These are phyloP conservation scores for Fusarium chlamydosporum DNA, from an alignment of 2,329 filamentous ascomycete genomes.

Conservation along the genomic window DNA sequence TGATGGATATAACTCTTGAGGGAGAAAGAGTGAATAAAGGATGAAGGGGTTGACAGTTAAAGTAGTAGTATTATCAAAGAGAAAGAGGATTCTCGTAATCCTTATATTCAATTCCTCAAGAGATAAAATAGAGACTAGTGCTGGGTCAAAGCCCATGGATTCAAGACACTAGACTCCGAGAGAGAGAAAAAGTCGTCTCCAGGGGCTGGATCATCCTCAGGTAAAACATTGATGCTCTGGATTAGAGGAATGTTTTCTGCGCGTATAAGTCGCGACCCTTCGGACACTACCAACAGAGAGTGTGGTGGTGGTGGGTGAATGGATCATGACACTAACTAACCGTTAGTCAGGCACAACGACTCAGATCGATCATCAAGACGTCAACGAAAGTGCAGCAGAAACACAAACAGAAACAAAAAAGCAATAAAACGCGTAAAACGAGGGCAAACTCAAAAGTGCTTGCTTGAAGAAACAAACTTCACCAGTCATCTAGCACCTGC, in stretches of 20 bases:
- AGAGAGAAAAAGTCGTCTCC: conserved; percentile 22
- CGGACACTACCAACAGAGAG: not conserved
- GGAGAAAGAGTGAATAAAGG: conserved; percentile 9
- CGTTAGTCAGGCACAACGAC: conserved; percentile 41
- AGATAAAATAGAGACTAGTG: conserved; percentile 22
- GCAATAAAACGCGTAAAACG: conserved; percentile 22
- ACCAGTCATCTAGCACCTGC: conserved; percentile 7
- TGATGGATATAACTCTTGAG: conserved; percentile 24
- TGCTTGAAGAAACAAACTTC: conserved; percentile 28
- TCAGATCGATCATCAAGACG: conserved; percentile 33
- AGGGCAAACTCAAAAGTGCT: conserved; percentile 6
- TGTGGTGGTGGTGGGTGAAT: not conserved
- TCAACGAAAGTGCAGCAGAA: conserved; percentile 19
- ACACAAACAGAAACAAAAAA: conserved; percentile 12
- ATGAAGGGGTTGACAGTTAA: conserved; percentile 27
- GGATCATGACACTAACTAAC: not conserved
- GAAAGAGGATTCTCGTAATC: conserved; percentile 37
- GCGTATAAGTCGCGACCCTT: conserved; percentile 45
- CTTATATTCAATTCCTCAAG: conserved; percentile 46
- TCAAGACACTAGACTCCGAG: conserved; percentile 1
- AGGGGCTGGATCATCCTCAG: conserved; percentile 37
- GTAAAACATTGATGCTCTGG: conserved; percentile 43
- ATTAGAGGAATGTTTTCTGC: conserved; percentile 40
- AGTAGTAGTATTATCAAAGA: conserved; percentile 21
- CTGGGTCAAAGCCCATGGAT: conserved; percentile 31